These are phyloP conservation scores for Pseudopyrenochaeta lycopersici DNA, from an alignment of 2,329 filamentous ascomycete species.

Conservation along the genomic window DNA sequence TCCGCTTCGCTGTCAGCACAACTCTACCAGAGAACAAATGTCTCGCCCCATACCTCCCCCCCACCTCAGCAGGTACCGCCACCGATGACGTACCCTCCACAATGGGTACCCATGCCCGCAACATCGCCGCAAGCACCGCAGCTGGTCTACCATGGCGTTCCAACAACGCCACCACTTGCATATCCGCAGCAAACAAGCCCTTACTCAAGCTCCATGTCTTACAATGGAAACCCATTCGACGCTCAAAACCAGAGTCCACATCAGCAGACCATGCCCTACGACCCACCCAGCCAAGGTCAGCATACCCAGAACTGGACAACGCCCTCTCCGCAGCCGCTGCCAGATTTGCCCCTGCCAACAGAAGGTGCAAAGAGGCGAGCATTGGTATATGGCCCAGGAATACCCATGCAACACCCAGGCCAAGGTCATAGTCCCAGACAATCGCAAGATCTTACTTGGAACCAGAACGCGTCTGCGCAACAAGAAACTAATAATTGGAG, in stretches of 20 bases:
- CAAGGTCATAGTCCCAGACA: constrained; percentile 18
- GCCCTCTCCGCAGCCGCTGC: constrained; percentile 38
- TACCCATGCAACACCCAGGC: constrained; percentile 18
- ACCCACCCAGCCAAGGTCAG: constrained; percentile 17
- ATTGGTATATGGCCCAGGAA: constrained; percentile 37
- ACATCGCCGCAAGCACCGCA: constrained; percentile 34
- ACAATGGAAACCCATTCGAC: constrained; percentile 34
- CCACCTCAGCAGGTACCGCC: constrained; percentile 20
- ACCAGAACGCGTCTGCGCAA: constrained; percentile 1
- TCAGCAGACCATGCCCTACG: constrained; percentile 20
- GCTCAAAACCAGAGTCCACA: constrained; percentile 21
- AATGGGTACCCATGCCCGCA: constrained; percentile 37
- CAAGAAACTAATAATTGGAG: constrained; percentile 8
- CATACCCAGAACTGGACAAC: constrained; percentile 29
- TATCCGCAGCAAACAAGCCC: constrained; percentile 41
- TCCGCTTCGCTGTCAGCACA: constrained; percentile 52
- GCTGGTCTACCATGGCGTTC: constrained; percentile 32
- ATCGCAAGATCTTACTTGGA: constrained; percentile 1
- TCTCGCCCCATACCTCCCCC: constrained; percentile 36
- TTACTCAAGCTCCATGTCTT: constrained; percentile 39
- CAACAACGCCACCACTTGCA: constrained; percentile 40
- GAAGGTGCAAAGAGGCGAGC: constrained; percentile 43
- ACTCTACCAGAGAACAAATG: constrained; percentile 49
- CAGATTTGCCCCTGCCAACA: constrained; percentile 43
- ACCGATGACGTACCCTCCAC: constrained; percentile 27